phyloP scores from a whole-genome alignment of 305 asterid genomes.

The Caryopteris hybrid region DNA sequence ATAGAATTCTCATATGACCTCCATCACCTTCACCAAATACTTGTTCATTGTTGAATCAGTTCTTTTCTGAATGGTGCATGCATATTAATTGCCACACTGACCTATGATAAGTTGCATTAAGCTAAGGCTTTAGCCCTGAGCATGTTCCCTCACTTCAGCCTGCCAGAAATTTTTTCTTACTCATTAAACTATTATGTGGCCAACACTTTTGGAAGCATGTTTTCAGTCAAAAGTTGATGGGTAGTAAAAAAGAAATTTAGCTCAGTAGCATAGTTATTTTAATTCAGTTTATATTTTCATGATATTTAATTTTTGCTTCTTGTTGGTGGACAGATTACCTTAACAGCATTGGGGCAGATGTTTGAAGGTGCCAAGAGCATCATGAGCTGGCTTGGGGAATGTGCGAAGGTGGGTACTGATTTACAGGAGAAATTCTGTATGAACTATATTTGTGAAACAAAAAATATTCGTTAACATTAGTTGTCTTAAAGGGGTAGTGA shows the following conservation, averaged over 20 bases:
- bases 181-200: background rate
- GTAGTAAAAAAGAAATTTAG: background rate
- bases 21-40: conserved; percentile 11
- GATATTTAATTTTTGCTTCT: conserved; percentile 14
- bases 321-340: conserved; percentile 50
- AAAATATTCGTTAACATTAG: background rate
- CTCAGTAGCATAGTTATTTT: too few relatives aligned
- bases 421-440: background rate
- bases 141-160: background rate
- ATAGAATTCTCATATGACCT: background rate
- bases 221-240: background rate
- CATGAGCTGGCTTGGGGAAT: conserved; percentile 89
- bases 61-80: conserved; percentile 1
- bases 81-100: background rate
- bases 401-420: conserved; percentile 63
- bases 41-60: conserved; percentile 1
- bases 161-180: background rate
- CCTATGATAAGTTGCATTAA: background rate
- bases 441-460: background rate
- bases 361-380: conserved; percentile 79
- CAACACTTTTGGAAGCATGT: background rate
- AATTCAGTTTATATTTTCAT: background rate
- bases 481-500: background rate
- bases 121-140: background rate
- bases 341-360: conserved; percentile 78